These are phyloP conservation scores for Wilhelminamyces savonicus DNA, from an alignment of 805 yeast species.

Conservation along the genomic window DNA sequence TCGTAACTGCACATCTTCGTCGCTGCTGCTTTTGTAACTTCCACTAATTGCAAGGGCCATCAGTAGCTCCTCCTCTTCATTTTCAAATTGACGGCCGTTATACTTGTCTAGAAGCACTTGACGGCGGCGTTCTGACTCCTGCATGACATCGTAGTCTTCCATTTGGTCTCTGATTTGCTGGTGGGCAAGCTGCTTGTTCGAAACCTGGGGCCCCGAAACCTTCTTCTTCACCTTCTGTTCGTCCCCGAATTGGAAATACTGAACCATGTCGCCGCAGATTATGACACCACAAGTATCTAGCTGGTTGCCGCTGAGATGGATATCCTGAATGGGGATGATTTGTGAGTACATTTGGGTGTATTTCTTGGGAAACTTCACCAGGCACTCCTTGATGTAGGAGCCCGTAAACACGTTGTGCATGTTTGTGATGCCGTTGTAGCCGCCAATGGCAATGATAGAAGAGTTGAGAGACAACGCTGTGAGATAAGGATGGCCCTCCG, in stretches of 20 bases:
- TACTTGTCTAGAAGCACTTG: conserved; percentile 33
- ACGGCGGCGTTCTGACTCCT: conserved; percentile 15
- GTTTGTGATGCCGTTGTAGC: conserved; percentile 36
- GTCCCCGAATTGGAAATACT: conserved; percentile 44
- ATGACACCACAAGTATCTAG: conserved; percentile 31
- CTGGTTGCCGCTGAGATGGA: conserved; percentile 20
- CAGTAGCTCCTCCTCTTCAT: conserved; percentile 20
- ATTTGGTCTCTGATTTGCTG: conserved; percentile 26
- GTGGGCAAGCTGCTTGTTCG: conserved; percentile 14
- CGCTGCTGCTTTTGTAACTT: conserved; percentile 5
- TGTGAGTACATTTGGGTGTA: conserved; percentile 14
- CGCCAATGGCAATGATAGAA: conserved; percentile 15
- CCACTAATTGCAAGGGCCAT: conserved; percentile 19
- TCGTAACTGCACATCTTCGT: conserved; percentile 35
- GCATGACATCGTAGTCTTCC: conserved; percentile 29
- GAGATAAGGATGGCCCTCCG: background rate
- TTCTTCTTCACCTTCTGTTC: conserved; percentile 11
- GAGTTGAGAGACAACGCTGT: background rate
- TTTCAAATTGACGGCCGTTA: conserved; percentile 35
- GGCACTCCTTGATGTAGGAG: conserved; percentile 26
- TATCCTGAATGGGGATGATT: conserved; percentile 18
- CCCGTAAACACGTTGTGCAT: conserved; percentile 40
- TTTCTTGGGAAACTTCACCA: conserved; percentile 23
- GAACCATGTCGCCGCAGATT: conserved; percentile 35
- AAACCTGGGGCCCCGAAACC: conserved; percentile 8